Conservation (phyloP, 352 stramenopile species). For the Aphanomyces stellatus region DNA sequence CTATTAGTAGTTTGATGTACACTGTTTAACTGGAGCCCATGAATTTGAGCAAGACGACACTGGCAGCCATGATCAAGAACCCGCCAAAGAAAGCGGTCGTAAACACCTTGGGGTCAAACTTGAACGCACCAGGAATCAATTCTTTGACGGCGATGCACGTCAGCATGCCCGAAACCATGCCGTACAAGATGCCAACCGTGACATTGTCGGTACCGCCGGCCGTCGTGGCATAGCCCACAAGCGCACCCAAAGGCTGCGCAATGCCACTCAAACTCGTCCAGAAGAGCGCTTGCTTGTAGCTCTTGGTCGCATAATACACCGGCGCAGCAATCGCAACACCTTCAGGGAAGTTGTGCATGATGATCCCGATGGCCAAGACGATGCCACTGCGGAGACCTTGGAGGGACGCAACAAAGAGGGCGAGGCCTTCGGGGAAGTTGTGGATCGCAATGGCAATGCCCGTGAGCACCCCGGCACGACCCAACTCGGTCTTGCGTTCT, state of each 20-base stretch:
- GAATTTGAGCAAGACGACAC: background rate
- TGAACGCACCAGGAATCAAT: conserved; percentile 85
- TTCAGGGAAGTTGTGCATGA: conserved; percentile 97
- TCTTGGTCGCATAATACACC: conserved; percentile 95
- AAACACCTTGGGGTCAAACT: conserved; percentile 83
- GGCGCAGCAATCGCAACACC: conserved; percentile 92
- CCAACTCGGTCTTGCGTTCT: conserved; percentile 43
- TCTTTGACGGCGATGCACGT: conserved; percentile 89
- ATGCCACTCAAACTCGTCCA: conserved; percentile 86
- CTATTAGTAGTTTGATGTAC: background rate
- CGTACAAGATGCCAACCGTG: conserved; percentile 86
- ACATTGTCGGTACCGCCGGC: conserved; percentile 48
- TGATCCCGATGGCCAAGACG: conserved; percentile 92
- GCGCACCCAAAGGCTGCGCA: conserved; percentile 86
- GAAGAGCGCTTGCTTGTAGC: conserved; percentile 85
- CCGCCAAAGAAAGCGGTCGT: conserved; percentile 80
- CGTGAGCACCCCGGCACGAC: conserved; percentile 85
- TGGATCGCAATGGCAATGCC: conserved; percentile 94
- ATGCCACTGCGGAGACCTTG: conserved; percentile 82
- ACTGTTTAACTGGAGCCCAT: background rate
- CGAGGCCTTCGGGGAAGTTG: conserved; percentile 96
- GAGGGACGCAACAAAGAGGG: conserved; percentile 91
- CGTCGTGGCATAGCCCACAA: conserved; percentile 75
- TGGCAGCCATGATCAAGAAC: conserved; percentile 75
- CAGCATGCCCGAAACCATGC: conserved; percentile 90